Base-by-base conservation (phyloP, 768 basidiomycete species). In the Lactifluus echinatus region DNA sequence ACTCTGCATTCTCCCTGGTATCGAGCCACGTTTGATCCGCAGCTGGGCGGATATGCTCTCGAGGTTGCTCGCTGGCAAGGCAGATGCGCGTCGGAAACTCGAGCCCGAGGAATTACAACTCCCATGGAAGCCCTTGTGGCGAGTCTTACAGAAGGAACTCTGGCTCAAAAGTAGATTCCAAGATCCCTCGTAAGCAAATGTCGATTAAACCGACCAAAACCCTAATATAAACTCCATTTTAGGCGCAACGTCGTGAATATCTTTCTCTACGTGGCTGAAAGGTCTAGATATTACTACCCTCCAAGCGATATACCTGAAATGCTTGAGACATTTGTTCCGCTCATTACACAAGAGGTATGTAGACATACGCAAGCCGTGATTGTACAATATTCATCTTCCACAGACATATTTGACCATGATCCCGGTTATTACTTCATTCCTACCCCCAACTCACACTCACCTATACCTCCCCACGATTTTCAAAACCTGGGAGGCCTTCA, bases 41-140 rank as follows among this genome's bases (percentile, higher is more conserved):
- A 81, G 75, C 67, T 91, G 88, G 87, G 81, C 85, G 14, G 85
- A 87, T 64, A 87, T 87, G 80, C 75, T 90, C 62, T 78, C 82
- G 45, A 82, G 85, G 56, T 74, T 91, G 44, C 74, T 89, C 14
- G 76, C 79, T 37, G 82, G 76, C 67, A 89, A 85, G 71, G 74
- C 80, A 7, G 83, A 85, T 42, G 62, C 73, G 49, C 81, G 78
- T 61, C 81, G 82, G 50, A 89, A 82, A 69, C 77, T 93, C 43
- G 83, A 89, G 57, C 61, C 75, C 21, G 64, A 71, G 10, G 90
- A 91, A 66, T 75, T 92, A 29, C 73, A 81, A 61, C 80, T 92
- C 3, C 74, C 80, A 1, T 92, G 89, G 89, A 61, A 74, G 59
- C 84, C 87, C 11, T 74, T 92, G n/a, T 92, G 90, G 89, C 74